Conservation (phyloP, 306 rosid species). For the Datisca glomerata region DNA sequence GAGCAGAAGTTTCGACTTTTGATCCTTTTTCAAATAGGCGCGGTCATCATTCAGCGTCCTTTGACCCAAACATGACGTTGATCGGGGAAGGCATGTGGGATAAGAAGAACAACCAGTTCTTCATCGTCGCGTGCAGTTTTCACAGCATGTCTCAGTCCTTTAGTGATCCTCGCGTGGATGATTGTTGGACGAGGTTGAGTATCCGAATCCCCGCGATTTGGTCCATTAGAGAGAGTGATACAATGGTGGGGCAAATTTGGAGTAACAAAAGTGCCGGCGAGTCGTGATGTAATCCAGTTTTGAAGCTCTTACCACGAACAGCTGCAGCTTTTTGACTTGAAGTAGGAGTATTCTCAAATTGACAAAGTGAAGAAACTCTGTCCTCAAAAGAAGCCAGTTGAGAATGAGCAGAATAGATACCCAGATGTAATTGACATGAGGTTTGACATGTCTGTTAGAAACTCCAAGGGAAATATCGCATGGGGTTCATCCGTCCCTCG, state of each 20-base stretch:
- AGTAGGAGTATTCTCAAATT: slow-evolving; percentile 38
- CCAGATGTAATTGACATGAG: slow-evolving; percentile 21
- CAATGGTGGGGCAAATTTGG: slow-evolving; percentile 48
- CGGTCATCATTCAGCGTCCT: background rate
- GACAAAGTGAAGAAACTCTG: slow-evolving; percentile 26
- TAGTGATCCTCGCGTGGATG: slow-evolving; percentile 24
- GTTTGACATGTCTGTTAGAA: slow-evolving; percentile 24
- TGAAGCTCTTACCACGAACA: background rate
- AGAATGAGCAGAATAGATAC: slow-evolving; percentile 3
- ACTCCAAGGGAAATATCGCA: background rate
- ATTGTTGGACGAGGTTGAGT: slow-evolving; percentile 42
- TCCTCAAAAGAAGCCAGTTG: slow-evolving; percentile 6
- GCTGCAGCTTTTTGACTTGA: slow-evolving; percentile 4
- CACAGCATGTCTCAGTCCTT: slow-evolving; percentile 15
- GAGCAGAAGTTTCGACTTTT: background rate
- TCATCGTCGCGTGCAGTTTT: background rate
- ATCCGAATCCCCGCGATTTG: slow-evolving; percentile 29
- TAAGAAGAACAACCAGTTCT: background rate
- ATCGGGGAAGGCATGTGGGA: background rate
- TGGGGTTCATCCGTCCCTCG: slow-evolving; percentile 30
- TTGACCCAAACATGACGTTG: background rate
- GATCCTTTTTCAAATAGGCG: background rate
- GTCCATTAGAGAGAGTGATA: slow-evolving; percentile 32
- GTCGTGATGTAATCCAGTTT: slow-evolving; percentile 6
- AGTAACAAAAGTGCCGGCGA: slow-evolving; percentile 29